Evolutionary conservation across 2,329 filamentous ascomycete genomes (phyloP).

Genomic region (Pseudogymnoascus sp.): DNA sequence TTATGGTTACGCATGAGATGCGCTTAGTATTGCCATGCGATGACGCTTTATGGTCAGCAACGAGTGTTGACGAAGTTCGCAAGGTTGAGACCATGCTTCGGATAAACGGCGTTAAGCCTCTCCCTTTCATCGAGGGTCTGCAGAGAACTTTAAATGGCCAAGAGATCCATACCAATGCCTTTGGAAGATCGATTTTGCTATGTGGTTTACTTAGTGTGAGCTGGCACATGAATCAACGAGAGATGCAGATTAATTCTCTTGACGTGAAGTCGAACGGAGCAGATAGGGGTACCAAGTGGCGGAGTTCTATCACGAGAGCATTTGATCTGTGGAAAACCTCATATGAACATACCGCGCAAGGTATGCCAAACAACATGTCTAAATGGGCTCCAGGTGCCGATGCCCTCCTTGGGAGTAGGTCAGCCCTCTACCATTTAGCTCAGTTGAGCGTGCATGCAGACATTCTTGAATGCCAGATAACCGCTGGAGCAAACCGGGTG

Average conservation of each 20-base stretch:
- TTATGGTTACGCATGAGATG: slow-evolving; percentile 97
- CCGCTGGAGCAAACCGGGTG: slow-evolving; percentile 76
- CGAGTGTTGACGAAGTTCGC: slow-evolving; percentile 76
- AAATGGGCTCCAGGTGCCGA: slow-evolving; percentile 55
- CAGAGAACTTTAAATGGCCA: slow-evolving; percentile 84
- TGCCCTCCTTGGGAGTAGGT: slow-evolving; percentile 74
- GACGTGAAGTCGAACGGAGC: slow-evolving; percentile 66
- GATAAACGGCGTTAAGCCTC: slow-evolving; percentile 73
- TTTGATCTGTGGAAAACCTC: slow-evolving; percentile 92
- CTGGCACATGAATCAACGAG: slow-evolving; percentile 96
- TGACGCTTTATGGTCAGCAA: slow-evolving; percentile 85
- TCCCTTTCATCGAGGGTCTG: slow-evolving; percentile 82
- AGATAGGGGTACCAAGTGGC: slow-evolving; percentile 85
- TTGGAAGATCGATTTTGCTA: slow-evolving; percentile 90
- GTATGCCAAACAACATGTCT: slow-evolving; percentile 44
- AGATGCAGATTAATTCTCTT: slow-evolving; percentile 82
- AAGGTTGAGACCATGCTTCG: slow-evolving; percentile 73
- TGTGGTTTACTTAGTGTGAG: slow-evolving; percentile 85
- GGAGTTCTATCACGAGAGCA: slow-evolving; percentile 71
- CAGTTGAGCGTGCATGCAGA: slow-evolving; percentile 98
- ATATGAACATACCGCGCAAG: slow-evolving; percentile 47
- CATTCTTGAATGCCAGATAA: slow-evolving; percentile 92
- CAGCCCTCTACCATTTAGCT: slow-evolving; percentile 83
- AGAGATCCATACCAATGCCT: slow-evolving; percentile 81
- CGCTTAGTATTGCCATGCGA: slow-evolving; percentile 85